Conservation (phyloP, 2,329 filamentous ascomycete genomes). For the Aspergillus clavatus region DNA sequence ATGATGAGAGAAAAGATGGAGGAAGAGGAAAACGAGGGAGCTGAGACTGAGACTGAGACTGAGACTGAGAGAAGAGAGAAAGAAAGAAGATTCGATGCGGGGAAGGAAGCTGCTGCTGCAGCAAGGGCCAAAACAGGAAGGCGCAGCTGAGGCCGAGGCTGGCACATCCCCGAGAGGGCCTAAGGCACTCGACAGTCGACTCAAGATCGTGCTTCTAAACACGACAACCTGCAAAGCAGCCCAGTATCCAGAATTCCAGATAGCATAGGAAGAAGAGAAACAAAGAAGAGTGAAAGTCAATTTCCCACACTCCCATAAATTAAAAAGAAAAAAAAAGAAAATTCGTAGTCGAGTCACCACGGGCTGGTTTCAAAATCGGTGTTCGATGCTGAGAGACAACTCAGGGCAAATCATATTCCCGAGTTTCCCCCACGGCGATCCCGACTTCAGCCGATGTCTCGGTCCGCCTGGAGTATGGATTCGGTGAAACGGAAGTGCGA, state of each 20-base stretch:
- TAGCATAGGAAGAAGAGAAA: background rate
- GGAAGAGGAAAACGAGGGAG: constrained; percentile 1
- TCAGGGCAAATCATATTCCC: constrained; percentile 17
- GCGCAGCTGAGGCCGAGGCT: background rate
- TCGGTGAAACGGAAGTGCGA: background rate
- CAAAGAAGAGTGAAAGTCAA: background rate
- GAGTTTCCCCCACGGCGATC: constrained; percentile 8
- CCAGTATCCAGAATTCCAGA: background rate
- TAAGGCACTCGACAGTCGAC: background rate
- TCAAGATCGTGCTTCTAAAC: background rate
- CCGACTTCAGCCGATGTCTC: constrained; percentile 20
- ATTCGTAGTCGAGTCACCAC: too few species aligned
- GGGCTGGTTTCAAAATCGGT: too few species aligned
- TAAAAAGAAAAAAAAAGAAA: too few species aligned
- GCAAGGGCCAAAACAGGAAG: background rate
- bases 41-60: constrained; percentile 5
- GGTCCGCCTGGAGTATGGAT: background rate
- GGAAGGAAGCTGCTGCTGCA: constrained; percentile 2
- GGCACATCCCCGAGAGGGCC: background rate
- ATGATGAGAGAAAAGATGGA: too few species aligned
- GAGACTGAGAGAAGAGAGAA: constrained; percentile 7
- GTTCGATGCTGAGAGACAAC: background rate
- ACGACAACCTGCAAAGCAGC: background rate
- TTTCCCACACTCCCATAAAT: too few species aligned
- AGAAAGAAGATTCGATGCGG: constrained; percentile 6